Conservation (phyloP, 495 filamentous ascomycete genomes). For the Hypomontagnella monticulosa region DNA sequence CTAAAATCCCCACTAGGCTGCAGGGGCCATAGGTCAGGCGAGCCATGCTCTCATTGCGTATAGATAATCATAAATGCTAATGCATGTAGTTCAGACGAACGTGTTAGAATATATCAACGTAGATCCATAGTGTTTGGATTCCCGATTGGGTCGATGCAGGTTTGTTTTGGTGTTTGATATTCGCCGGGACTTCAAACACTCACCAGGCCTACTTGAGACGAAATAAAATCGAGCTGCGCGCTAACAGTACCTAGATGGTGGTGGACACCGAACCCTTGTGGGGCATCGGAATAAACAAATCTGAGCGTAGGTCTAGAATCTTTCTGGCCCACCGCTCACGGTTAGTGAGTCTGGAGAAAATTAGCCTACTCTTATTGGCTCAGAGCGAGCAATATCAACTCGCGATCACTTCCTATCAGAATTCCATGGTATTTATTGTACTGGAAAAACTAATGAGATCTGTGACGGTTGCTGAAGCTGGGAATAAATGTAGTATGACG, state of each 20-base stretch:
- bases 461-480: not conserved
- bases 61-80: not conserved
- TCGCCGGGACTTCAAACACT: slow-evolving; percentile 25
- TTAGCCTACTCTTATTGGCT: slow-evolving; percentile 22
- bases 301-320: slow-evolving; percentile 26
- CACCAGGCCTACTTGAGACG: slow-evolving; percentile 19
- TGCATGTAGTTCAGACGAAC: slow-evolving; percentile 32
- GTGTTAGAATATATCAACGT: not conserved
- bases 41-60: too few species aligned
- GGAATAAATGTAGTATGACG: not conserved
- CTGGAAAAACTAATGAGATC: not conserved
- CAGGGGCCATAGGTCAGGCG: too few species aligned
- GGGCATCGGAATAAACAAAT: not conserved
- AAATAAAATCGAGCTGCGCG: slow-evolving; percentile 14
- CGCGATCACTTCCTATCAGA: not conserved
- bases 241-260: slow-evolving; percentile 4
- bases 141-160: slow-evolving; percentile 3
- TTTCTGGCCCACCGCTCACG: not conserved
- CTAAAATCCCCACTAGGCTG: too few species aligned
- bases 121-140: slow-evolving; percentile 5
- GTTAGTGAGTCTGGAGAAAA: slow-evolving; percentile 29
- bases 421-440: not conserved
- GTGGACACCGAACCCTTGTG: not conserved
- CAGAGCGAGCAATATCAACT: not conserved
- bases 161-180: slow-evolving; percentile 32